Conservation (phyloP, 495 filamentous ascomycete genomes). For the Podospora fimiseda region DNA sequence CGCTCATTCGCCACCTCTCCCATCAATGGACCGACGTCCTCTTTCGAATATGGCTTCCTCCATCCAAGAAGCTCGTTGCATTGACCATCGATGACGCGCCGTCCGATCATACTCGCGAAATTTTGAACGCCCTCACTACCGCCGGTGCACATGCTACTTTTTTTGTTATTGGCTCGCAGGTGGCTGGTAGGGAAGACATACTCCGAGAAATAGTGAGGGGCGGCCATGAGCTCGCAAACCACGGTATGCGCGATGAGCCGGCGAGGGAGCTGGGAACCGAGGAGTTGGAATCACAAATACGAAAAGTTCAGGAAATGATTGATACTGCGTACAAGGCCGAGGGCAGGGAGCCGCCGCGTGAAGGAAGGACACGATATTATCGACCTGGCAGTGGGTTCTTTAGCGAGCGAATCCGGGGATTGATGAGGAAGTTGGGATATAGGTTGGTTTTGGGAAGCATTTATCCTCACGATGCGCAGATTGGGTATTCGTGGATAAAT, state of each 20-base stretch:
- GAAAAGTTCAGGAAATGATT: conserved; percentile 44
- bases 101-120: conserved; percentile 62
- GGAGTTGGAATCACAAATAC: conserved; percentile 39
- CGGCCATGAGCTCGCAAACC: conserved; percentile 73
- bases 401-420: conserved; percentile 54
- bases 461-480: conserved; percentile 82
- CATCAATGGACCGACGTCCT: conserved; percentile 68
- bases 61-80: conserved; percentile 56
- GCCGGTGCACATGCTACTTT: conserved; percentile 63
- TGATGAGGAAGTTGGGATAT: conserved; percentile 53
- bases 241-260: conserved; percentile 80
- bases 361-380: conserved; percentile 49
- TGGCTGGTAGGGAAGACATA: conserved; percentile 51
- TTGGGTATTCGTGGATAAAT: conserved; percentile 60
- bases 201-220: conserved; percentile 55
- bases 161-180: conserved; percentile 73
- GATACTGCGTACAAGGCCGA: conserved; percentile 46
- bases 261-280: conserved; percentile 41
- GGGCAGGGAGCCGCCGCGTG: conserved; percentile 24
- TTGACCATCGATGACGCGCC: conserved; percentile 84
- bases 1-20: conserved; percentile 62
- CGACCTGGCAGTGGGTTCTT: conserved; percentile 80
- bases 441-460: conserved; percentile 68
- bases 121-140: conserved; percentile 55
- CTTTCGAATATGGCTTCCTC: conserved; percentile 53